phyloP scores from a whole-genome alignment of 106 monocot species.

The Chionographis japonica region DNA sequence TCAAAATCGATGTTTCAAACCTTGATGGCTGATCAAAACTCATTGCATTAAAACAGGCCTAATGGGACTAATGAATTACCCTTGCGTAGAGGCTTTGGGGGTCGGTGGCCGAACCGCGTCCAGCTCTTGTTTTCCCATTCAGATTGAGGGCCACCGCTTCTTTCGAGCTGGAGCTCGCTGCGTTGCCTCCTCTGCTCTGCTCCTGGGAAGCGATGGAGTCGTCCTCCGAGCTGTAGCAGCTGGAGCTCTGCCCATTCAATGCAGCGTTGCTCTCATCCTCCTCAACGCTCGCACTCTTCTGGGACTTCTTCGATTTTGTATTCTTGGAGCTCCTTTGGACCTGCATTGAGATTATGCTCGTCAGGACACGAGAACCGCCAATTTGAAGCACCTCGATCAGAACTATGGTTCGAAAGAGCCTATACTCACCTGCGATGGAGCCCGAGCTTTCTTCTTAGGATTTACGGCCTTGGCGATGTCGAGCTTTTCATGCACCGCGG shows the following conservation, averaged over 20 bases:
- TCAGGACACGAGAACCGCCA: neutral
- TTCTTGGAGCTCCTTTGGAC: slow-evolving; percentile 23
- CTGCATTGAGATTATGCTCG: slow-evolving; percentile 3
- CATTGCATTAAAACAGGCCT: neutral
- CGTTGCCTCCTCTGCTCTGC: slow-evolving; percentile 4
- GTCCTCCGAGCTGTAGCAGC: slow-evolving; percentile 44
- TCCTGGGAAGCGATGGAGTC: slow-evolving; percentile 38
- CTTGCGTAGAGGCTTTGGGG: slow-evolving; percentile 75
- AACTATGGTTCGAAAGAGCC: neutral
- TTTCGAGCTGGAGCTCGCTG: slow-evolving; percentile 13
- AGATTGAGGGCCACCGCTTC: too few species aligned
- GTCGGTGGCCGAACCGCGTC: slow-evolving; percentile 50
- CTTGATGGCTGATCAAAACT: too few species aligned
- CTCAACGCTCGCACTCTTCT: slow-evolving; percentile 16
- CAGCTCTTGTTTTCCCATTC: slow-evolving; percentile 33
- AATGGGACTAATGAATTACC: slow-evolving; percentile 18
- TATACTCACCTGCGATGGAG: neutral
- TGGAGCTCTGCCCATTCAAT: slow-evolving; percentile 19
- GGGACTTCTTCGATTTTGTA: slow-evolving; percentile 21
- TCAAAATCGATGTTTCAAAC: too few species aligned
- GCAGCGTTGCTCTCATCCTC: slow-evolving; percentile 11
- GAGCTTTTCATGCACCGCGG: neutral
- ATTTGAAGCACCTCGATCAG: neutral
- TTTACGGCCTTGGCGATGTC: neutral
- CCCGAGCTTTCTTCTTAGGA: slow-evolving; percentile 19